These are phyloP conservation scores for Cytospora paraplurivora DNA, from an alignment of 2,329 filamentous ascomycete species.

Conservation along the genomic window DNA sequence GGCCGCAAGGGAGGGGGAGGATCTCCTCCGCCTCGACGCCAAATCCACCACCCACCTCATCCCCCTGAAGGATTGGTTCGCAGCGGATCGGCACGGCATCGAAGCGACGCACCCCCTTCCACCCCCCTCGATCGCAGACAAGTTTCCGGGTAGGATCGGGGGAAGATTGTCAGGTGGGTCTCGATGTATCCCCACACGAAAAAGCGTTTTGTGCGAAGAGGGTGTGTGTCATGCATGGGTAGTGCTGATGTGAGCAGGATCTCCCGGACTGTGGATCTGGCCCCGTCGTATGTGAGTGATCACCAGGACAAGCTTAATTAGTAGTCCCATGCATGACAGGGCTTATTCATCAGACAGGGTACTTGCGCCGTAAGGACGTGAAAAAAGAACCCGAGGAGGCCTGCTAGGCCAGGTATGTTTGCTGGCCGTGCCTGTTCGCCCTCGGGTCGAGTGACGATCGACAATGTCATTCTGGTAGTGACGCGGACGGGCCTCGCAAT, in stretches of 20 bases:
- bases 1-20: not conserved
- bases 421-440: not conserved
- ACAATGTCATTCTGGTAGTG: not conserved
- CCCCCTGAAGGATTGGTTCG: not conserved
- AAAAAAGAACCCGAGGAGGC: not conserved
- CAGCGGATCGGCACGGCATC: slow-evolving; percentile 18
- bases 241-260: slow-evolving; percentile 23
- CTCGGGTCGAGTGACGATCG: not conserved
- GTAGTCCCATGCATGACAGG: not conserved
- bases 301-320: not conserved
- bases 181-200: slow-evolving; percentile 3
- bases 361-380: not conserved
- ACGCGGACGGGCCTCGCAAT: slow-evolving; percentile 13
- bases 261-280: slow-evolving; percentile 14
- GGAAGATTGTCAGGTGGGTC: slow-evolving; percentile 5
- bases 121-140: no score
- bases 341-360: not conserved
- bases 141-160: not conserved
- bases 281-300: not conserved
- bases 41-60: no score
- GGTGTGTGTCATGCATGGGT: slow-evolving; percentile 22
- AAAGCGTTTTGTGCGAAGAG: not conserved
- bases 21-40: not conserved
- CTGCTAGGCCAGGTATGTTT: not conserved
- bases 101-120: not conserved